Conservation (phyloP, 2,329 filamentous ascomycete species). For the Penicillium olsonii region DNA sequence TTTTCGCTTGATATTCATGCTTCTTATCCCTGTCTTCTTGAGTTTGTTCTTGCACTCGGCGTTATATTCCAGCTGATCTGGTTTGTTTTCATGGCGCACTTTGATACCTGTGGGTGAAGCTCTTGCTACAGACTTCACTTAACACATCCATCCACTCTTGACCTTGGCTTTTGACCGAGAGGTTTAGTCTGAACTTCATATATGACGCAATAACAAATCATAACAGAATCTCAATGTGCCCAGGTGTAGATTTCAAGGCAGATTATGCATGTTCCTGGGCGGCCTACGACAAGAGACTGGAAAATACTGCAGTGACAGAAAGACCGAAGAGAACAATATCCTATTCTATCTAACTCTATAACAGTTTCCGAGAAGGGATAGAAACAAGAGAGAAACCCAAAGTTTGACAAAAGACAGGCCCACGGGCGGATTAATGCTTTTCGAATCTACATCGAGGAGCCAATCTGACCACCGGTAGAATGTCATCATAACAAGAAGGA, state of each 20-base stretch:
- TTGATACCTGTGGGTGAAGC: background rate
- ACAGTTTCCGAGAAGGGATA: background rate
- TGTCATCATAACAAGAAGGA: conserved; percentile 18
- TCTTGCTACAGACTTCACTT: background rate
- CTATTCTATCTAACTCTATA: background rate
- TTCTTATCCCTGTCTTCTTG: background rate
- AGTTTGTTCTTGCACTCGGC: background rate
- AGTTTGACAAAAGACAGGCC: conserved; percentile 19
- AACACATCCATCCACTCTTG: background rate
- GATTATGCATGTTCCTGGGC: no score
- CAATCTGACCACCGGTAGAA: conserved; percentile 11
- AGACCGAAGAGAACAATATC: no score
- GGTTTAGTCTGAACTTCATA: background rate
- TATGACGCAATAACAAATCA: background rate
- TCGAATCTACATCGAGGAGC: conserved; percentile 15
- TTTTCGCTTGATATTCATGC: background rate
- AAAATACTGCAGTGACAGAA: no score
- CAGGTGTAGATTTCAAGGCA: background rate
- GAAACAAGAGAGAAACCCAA: conserved; percentile 16
- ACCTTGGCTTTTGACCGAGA: no score
- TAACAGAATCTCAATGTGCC: background rate
- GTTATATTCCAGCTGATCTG: background rate
- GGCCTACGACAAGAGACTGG: no score
- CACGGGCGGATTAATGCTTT: conserved; percentile 24
- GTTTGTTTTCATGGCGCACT: background rate